These are phyloP conservation scores for Tuctoria greenei DNA, from an alignment of 176 grass and related monocot species.

Conservation along the genomic window DNA sequence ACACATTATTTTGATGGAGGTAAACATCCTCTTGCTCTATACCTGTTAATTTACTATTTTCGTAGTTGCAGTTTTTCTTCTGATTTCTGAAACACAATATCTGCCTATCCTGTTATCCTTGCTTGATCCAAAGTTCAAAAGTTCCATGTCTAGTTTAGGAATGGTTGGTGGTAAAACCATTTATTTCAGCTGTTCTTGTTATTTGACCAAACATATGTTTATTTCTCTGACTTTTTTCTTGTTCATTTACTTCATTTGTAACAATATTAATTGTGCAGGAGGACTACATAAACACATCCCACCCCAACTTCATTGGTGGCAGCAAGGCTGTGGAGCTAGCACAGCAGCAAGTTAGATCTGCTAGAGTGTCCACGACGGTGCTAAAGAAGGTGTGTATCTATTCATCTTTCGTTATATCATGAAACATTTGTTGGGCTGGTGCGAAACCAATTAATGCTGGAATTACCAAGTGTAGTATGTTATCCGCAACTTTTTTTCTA, in stretches of 20 bases:
- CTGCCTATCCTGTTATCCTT: background rate
- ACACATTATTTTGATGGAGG: constrained; percentile 97
- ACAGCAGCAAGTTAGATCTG: constrained; percentile 80
- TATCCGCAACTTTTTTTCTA: too few species aligned
- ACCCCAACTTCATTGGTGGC: constrained; percentile 93
- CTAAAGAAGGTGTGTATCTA: constrained; percentile 69
- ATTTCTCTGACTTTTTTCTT: too few species aligned
- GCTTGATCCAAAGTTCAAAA: background rate
- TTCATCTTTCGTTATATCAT: background rate
- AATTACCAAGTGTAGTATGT: too few species aligned
- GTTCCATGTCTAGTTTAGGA: background rate
- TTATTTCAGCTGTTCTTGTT: background rate
- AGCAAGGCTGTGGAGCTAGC: constrained; percentile 91
- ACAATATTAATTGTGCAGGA: constrained; percentile 61
- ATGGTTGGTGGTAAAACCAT: background rate
- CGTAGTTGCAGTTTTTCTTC: background rate
- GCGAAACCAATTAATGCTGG: too few species aligned
- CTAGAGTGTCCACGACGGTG: constrained; percentile 46
- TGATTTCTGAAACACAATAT: background rate
- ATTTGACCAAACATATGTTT: too few species aligned
- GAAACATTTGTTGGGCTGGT: background rate
- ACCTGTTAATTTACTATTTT: constrained; percentile 9
- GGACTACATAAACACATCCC: constrained; percentile 99
- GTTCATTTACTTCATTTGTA: constrained; percentile 5
- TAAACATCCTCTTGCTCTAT: constrained; percentile 30